These are phyloP conservation scores for Candida pseudocylindracea DNA, from an alignment of 1,139 yeast genomes.

Conservation along the genomic window DNA sequence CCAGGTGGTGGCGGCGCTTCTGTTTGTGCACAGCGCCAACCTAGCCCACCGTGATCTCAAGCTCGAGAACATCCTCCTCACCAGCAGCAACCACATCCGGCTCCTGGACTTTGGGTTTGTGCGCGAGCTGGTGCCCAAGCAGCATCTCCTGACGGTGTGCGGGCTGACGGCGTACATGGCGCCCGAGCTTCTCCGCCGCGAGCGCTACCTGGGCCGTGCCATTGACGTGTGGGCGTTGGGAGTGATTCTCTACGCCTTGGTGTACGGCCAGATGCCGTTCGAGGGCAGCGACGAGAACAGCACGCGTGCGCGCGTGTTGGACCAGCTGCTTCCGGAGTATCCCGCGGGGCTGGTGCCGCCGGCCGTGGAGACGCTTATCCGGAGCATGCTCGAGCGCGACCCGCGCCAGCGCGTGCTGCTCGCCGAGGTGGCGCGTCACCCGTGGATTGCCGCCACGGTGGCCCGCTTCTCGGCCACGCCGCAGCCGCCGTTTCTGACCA, in stretches of 20 bases:
- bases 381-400: constrained; percentile 34
- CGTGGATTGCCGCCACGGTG: constrained; percentile 9
- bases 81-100: constrained; percentile 32
- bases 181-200: constrained; percentile 57
- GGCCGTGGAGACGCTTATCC: constrained; percentile 24
- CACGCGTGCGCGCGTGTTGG: constrained; percentile 20
- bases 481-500: constrained; percentile 25
- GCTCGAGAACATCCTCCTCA: constrained; percentile 60
- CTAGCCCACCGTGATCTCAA: constrained; percentile 84
- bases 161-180: constrained; percentile 97
- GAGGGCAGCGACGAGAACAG: constrained; percentile 50
- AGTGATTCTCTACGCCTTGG: constrained; percentile 65
- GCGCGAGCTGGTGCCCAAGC: constrained; percentile 31
- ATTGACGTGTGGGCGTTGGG: constrained; percentile 90
- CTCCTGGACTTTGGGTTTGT: constrained; percentile 90
- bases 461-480: constrained; percentile 13
- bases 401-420: constrained; percentile 41
- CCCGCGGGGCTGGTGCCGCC: constrained; percentile 27
- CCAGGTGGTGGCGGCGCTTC: constrained; percentile 66
- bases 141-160: constrained; percentile 62
- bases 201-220: constrained; percentile 61
- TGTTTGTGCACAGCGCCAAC: constrained; percentile 62
- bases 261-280: constrained; percentile 82
- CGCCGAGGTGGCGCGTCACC: constrained; percentile 21
- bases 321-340: constrained; percentile 46